Base-by-base conservation (phyloP, 495 filamentous ascomycete species). In the Penicillium pulvis region DNA sequence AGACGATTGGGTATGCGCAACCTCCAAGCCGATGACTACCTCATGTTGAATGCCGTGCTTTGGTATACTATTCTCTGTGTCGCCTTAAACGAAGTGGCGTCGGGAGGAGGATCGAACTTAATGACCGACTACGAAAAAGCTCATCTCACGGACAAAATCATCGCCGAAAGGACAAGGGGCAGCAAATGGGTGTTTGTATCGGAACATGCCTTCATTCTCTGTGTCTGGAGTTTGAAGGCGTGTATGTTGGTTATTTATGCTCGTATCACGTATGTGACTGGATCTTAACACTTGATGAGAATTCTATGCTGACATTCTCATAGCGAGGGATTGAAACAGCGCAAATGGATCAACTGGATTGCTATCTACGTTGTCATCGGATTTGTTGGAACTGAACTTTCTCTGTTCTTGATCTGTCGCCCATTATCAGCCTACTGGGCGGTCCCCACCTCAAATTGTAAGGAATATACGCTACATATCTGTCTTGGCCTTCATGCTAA, bases 371-470 rank as follows among this genome's bases (percentile, higher is more conserved):
- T 87, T n/a, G 78, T 65, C 0, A 19, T 84, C 8, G 81, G 79
- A 10, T 88, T 87, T 56, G 61, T 87, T 44, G 69, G 79, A 4
- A 85, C 84, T 60, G 83, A 88, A 59, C 69, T 86, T 6, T 72
- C 86, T n/a, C 85, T 87, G 52, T 85, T 89, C 63, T 81, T 77
- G 23, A 83, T 85, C 45, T 90, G 87, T 61, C 74, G 77, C 52
- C 87, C 87, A 9, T 77, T 90, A 39, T 56, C 63, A 17, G 60
- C 85, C 33, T 89, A 89, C 62, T 88, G 83, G 83, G 80, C 82
- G 5, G 83, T 82, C 17, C 81, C 80, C 33, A 67, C 71, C 2
- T 54, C 63, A 10, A 66, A 78, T 55, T 52, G 67, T 69, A 51
- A 64, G 63, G 44, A 23, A 23, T 20, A 24, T 46, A 57, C 12